Evolutionary conservation across 257 asterid species (phyloP).

Genomic region (Nicotiana otophora): DNA sequence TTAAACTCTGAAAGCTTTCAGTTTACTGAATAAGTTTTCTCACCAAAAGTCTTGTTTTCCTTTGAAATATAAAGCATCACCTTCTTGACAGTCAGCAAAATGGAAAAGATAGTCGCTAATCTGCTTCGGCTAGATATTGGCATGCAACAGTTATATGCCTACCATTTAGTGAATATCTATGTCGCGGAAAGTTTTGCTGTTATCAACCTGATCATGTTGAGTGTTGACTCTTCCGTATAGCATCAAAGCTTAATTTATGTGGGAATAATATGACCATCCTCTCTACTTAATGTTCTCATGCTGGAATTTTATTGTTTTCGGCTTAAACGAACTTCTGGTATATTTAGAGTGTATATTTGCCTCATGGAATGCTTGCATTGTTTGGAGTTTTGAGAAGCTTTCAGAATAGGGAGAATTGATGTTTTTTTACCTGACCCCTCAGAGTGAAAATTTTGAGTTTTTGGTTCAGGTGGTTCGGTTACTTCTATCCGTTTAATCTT

Average conservation of each 20-base stretch:
- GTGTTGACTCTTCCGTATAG: background rate
- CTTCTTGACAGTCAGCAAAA: background rate
- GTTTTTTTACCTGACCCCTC: background rate
- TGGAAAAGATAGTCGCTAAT: slow-evolving; percentile 1
- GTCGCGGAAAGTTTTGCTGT: background rate
- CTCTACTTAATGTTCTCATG: background rate
- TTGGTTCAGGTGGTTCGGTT: background rate
- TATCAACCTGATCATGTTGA: background rate
- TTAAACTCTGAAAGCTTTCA: background rate
- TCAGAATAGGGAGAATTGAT: background rate
- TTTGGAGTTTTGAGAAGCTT: background rate
- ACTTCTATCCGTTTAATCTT: background rate
- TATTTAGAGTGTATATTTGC: background rate
- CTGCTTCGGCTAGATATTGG: background rate
- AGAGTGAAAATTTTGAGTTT: background rate
- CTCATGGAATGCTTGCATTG: background rate
- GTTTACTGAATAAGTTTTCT: background rate
- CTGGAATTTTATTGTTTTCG: background rate
- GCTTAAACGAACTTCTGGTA: background rate
- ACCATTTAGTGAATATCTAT: background rate
- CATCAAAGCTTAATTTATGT: background rate
- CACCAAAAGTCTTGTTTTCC: background rate
- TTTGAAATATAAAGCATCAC: background rate
- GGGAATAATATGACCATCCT: background rate
- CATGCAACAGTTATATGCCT: background rate